A percentile compares a stretch with the other conserved stretches of the same genome.
These are phyloP conservation scores for Microcos paniculata DNA, from an alignment of 345 rosid species.

Conservation along the genomic window DNA sequence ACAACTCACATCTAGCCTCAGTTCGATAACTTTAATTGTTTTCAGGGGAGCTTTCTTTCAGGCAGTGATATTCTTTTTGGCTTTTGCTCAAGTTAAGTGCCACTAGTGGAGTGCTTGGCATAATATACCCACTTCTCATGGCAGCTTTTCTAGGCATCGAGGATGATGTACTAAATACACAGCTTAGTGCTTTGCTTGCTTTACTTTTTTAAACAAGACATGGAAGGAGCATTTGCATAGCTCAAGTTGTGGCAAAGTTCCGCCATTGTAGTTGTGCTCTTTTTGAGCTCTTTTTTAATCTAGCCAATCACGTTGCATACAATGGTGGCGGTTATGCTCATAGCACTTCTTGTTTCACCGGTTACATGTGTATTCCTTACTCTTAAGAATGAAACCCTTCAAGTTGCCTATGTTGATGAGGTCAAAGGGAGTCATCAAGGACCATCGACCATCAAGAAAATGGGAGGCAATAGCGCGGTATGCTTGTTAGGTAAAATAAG, in stretches of 20 bases:
- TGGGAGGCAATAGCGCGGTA: no score
- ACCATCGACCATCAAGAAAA: no score
- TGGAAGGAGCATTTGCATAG: conserved; percentile 96
- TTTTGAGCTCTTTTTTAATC: no score
- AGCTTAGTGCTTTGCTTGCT: conserved; percentile 81
- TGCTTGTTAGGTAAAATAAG: no score
- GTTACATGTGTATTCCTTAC: conserved; percentile 51
- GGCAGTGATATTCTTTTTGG: conserved; percentile 71
- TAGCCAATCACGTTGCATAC: conserved; percentile 67
- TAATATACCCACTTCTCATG: conserved; percentile 67
- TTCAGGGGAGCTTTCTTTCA: conserved; percentile 66
- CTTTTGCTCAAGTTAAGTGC: conserved; percentile 78
- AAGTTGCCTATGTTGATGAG: no score
- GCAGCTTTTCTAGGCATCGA: conserved; percentile 86
- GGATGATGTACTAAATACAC: conserved; percentile 83
- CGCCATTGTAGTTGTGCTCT: conserved; percentile 75
- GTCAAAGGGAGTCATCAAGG: no score
- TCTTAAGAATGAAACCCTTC: no score
- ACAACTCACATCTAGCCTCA: conserved; percentile 47
- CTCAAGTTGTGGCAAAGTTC: conserved; percentile 93
- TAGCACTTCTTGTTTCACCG: conserved; percentile 36
- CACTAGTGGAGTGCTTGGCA: conserved; percentile 60
- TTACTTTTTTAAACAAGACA: conserved; percentile 79
- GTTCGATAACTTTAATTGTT: conserved; percentile 40
- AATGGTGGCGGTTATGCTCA: conserved; percentile 60